Conservation (phyloP, 352 stramenopile species). For the Pythium volutum region DNA sequence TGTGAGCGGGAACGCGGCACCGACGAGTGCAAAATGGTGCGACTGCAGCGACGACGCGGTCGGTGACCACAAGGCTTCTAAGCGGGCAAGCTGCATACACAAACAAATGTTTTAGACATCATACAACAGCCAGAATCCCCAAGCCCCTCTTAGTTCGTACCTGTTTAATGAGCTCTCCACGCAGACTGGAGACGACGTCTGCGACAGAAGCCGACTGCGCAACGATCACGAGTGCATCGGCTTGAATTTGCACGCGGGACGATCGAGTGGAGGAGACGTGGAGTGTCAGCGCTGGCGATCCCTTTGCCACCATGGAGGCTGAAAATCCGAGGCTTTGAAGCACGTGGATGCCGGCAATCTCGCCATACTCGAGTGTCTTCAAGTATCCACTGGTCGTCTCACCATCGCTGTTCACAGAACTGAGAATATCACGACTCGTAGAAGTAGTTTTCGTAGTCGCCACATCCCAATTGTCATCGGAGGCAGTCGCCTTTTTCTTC, state of each 20-base stretch:
- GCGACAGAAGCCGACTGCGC: slow-evolving; percentile 21
- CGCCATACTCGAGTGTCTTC: slow-evolving; percentile 64
- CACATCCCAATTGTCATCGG: slow-evolving; percentile 16
- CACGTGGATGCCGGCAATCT: slow-evolving; percentile 47
- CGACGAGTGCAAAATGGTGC: slow-evolving; percentile 50
- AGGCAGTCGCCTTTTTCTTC: slow-evolving; percentile 23
- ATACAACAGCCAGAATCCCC: too few relatives aligned
- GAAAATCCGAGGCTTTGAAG: slow-evolving; percentile 35
- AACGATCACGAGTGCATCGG: slow-evolving; percentile 44
- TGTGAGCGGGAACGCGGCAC: slow-evolving; percentile 47
- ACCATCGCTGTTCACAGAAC: not conserved
- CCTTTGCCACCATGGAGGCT: slow-evolving; percentile 4
- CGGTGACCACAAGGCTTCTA: not conserved
- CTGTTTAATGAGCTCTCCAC: slow-evolving; percentile 20
- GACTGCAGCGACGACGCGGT: slow-evolving; percentile 16
- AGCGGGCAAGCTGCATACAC: not conserved
- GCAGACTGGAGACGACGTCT: slow-evolving; percentile 15
- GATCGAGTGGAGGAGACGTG: not conserved
- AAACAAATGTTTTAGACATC: too few relatives aligned
- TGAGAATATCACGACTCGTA: not conserved
- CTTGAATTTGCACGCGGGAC: slow-evolving; percentile 18
- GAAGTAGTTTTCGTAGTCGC: not conserved
- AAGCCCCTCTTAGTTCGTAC: too few relatives aligned
- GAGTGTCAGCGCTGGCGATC: not conserved
- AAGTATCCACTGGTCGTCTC: slow-evolving; percentile 23